A percentile compares a stretch with the other conserved stretches of the same genome.
phyloP scores from a whole-genome alignment of 2,329 filamentous ascomycete genomes.

The Rhynchosporium agropyri region DNA sequence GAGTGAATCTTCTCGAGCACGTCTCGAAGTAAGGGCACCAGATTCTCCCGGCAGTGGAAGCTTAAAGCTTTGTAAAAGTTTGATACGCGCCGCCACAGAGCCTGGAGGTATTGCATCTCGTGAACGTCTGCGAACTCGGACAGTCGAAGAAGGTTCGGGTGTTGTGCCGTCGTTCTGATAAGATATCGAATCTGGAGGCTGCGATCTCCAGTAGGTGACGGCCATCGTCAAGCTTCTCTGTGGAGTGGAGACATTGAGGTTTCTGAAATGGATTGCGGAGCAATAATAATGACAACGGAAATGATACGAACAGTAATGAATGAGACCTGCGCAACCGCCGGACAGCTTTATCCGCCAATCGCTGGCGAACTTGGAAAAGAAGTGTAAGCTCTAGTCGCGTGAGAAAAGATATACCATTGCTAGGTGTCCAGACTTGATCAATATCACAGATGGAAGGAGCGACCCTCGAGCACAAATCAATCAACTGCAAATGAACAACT shows the following conservation, averaged over 20 bases:
- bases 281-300: constrained; percentile 19
- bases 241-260: constrained; percentile 8
- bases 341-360: constrained; percentile 19
- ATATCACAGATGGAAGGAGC: constrained; percentile 20
- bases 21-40: constrained; percentile 35
- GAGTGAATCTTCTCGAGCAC: constrained; percentile 33
- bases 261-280: constrained; percentile 1
- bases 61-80: constrained; percentile 40
- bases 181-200: constrained; percentile 2
- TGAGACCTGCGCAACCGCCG: constrained; percentile 9
- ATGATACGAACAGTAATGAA: constrained; percentile 23
- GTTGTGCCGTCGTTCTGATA: constrained; percentile 5
- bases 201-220: not conserved
- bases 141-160: not conserved
- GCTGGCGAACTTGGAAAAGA: constrained; percentile 1
- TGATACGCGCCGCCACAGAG: constrained; percentile 44
- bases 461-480: constrained; percentile 7
- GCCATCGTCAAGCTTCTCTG: constrained; percentile 12
- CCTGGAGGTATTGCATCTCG: constrained; percentile 40
- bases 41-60: constrained; percentile 31
- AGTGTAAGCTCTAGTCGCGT: not conserved
- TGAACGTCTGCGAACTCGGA: constrained; percentile 17
- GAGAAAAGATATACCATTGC: not conserved
- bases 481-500: constrained; percentile 8
- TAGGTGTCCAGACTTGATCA: not conserved